These are phyloP conservation scores for Parsonsia alboflavescens DNA, from an alignment of 257 asterid species.

Conservation along the genomic window DNA sequence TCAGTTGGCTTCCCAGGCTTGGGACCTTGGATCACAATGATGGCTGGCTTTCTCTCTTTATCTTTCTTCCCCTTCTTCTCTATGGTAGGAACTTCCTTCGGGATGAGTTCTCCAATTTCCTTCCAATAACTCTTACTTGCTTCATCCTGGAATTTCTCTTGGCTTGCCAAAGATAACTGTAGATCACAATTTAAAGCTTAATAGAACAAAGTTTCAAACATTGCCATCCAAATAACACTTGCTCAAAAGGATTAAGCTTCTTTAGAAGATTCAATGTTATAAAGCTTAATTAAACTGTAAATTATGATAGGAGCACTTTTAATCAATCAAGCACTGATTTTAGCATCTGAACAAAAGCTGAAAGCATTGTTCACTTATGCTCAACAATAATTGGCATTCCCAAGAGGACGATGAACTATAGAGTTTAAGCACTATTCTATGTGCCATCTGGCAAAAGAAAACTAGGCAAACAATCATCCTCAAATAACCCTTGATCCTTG, in stretches of 20 bases:
- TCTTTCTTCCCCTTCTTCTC: slow-evolving; percentile 47
- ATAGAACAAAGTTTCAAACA: neutral
- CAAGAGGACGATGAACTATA: neutral
- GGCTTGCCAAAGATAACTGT: slow-evolving; percentile 42
- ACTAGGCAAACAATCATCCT: neutral
- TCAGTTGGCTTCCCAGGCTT: slow-evolving; percentile 65
- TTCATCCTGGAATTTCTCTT: slow-evolving; percentile 53
- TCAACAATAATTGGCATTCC: neutral
- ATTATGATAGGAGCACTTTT: neutral
- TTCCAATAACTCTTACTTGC: slow-evolving; percentile 47
- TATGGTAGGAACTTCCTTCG: slow-evolving; percentile 44
- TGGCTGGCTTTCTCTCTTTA: slow-evolving; percentile 30
- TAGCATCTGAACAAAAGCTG: neutral
- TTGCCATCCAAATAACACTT: neutral
- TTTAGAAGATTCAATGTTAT: too few relatives aligned
- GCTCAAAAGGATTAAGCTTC: too few relatives aligned
- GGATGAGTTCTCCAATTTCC: slow-evolving; percentile 47
- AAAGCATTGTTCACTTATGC: too few relatives aligned
- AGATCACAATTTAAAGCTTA: neutral
- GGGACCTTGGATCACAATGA: slow-evolving; percentile 54
- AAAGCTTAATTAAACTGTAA: neutral
- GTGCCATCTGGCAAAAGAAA: neutral
- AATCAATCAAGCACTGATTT: neutral
- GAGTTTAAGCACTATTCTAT: neutral
- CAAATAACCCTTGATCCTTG: too few relatives aligned